These are phyloP conservation scores for Rubia peregrina DNA, from an alignment of 305 asterid genomes.

Conservation along the genomic window DNA sequence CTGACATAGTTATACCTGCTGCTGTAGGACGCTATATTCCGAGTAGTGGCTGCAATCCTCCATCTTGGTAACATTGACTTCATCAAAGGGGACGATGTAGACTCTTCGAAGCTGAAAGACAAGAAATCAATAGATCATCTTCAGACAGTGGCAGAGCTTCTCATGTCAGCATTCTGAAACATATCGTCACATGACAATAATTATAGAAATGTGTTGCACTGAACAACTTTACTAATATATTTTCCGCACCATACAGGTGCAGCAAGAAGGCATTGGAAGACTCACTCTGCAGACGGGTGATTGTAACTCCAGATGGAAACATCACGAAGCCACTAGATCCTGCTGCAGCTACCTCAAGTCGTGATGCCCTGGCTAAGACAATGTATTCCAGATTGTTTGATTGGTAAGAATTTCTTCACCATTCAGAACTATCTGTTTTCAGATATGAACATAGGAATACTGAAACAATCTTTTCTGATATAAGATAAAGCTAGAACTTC, in stretches of 20 bases:
- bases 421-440: conserved; percentile 2
- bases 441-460: neutral
- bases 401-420: conserved; percentile 41
- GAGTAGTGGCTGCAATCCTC: conserved; percentile 90
- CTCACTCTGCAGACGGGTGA: conserved; percentile 84
- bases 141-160: conserved; percentile 81
- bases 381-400: conserved; percentile 91
- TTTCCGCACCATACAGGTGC: conserved; percentile 49
- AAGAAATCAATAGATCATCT: conserved; percentile 69
- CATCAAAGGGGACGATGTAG: conserved; percentile 67
- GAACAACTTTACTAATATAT: conserved; percentile 5
- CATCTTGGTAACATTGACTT: conserved; percentile 82
- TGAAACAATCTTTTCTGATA: neutral
- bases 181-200: conserved; percentile 12
- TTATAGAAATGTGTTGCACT: conserved; percentile 3
- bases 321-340: conserved; percentile 86
- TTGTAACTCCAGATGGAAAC: conserved; percentile 93
- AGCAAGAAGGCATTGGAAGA: conserved; percentile 60
- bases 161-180: conserved; percentile 43
- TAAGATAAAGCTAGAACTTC: neutral
- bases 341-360: conserved; percentile 76
- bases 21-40: conserved; percentile 79
- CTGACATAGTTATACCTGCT: conserved; percentile 9
- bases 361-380: conserved; percentile 94
- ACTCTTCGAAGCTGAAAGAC: conserved; percentile 75